phyloP scores from a whole-genome alignment of 371 early-diverging fungal species.

The Mucor piriformis region DNA sequence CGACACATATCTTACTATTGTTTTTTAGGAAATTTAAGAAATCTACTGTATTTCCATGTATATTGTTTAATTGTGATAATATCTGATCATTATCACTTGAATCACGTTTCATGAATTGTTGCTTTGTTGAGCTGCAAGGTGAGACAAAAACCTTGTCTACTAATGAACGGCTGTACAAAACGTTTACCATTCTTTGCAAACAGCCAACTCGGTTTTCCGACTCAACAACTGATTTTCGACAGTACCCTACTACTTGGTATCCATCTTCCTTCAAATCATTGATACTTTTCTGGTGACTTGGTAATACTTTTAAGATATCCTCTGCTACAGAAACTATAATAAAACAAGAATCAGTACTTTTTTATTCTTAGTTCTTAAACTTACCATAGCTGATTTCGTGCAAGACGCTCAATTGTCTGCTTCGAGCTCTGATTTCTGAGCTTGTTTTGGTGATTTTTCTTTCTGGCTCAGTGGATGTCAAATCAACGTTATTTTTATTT shows the following conservation, averaged over 20 bases:
- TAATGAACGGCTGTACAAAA: constrained; percentile 16
- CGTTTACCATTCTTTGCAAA: constrained; percentile 15
- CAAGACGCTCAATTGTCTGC: constrained; percentile 6
- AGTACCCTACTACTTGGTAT: constrained; percentile 15
- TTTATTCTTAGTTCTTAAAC: not conserved
- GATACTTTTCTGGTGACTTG: constrained; percentile 7
- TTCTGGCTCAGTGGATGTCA: constrained; percentile 6
- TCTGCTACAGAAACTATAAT: not conserved
- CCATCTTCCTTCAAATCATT: constrained; percentile 13
- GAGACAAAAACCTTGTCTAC: not conserved
- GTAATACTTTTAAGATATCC: constrained; percentile 13
- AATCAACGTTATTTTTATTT: constrained; percentile 5
- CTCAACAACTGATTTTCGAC: constrained; percentile 9
- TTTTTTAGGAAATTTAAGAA: constrained; percentile 9
- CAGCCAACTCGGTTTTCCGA: constrained; percentile 10
- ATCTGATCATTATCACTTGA: not conserved
- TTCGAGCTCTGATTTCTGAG: constrained; percentile 4
- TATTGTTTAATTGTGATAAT: constrained; percentile 9
- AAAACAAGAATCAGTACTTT: not conserved
- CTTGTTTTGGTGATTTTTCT: constrained; percentile 14
- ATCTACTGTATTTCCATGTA: constrained; percentile 16
- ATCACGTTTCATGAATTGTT: constrained; percentile 13
- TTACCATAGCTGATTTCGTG: constrained; percentile 6
- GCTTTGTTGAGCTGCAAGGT: not conserved
- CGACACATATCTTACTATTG: constrained; percentile 13